Conservation (phyloP, 495 filamentous ascomycete genomes). For the Penicillium lagena region DNA sequence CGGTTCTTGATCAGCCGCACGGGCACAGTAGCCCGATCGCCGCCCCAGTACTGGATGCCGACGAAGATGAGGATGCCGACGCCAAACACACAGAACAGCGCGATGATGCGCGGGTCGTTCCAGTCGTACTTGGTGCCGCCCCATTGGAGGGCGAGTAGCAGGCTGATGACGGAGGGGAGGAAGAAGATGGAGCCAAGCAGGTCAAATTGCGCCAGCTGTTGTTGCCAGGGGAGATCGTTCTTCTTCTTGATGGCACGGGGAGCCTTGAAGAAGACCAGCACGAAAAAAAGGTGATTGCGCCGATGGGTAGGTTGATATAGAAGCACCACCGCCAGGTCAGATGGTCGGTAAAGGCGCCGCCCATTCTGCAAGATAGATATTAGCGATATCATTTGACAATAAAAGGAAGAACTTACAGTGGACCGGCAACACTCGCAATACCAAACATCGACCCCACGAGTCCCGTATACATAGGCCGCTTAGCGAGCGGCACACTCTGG, state of each 20-base stretch:
- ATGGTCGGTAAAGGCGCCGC: conserved; percentile 57
- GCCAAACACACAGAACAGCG: conserved; percentile 63
- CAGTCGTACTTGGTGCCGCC: conserved; percentile 67
- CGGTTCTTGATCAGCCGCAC: conserved; percentile 65
- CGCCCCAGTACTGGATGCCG: conserved; percentile 56
- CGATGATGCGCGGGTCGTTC: conserved; percentile 59
- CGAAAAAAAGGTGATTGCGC: conserved; percentile 56
- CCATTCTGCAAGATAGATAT: conserved; percentile 11
- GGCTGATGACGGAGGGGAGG: conserved; percentile 62
- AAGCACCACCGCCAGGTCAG: conserved; percentile 59
- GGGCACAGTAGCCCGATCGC: conserved; percentile 72
- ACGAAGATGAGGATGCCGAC: conserved; percentile 59
- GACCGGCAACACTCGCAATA: conserved; percentile 70
- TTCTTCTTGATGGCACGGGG: conserved; percentile 38
- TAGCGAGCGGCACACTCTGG: conserved; percentile 63
- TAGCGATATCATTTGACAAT: background rate
- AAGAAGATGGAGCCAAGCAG: conserved; percentile 60
- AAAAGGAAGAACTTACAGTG: conserved; percentile 35
- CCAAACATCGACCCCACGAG: conserved; percentile 76
- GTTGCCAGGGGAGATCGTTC: conserved; percentile 17
- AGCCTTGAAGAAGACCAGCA: conserved; percentile 54
- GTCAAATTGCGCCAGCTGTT: conserved; percentile 57
- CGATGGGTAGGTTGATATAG: conserved; percentile 63
- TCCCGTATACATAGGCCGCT: conserved; percentile 68
- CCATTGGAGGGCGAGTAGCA: conserved; percentile 82